Evolutionary conservation across 202 grass and related monocot genomes (phyloP), one percentile per base, ranked within the genome.

Genomic region (Miscanthus sacchariflorus): DNA sequence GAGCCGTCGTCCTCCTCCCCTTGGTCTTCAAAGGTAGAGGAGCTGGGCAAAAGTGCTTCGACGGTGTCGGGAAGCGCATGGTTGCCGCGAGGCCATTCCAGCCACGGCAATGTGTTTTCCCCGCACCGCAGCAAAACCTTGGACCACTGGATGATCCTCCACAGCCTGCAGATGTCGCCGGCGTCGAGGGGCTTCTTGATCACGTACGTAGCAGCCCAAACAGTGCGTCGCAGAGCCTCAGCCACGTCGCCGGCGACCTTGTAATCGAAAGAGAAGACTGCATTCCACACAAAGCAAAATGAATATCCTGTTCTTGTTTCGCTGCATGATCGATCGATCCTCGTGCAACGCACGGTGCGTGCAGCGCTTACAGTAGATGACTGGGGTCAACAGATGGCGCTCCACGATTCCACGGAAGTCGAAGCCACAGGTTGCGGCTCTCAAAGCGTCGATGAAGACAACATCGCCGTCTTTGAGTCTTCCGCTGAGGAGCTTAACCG

Each of bases 361-460:
- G 56, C 7, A 19, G 44, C 30, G 19, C 56, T 83, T 76, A 85
- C 74, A 24, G 80, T 85, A 89, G 59, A 92, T 2, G 74, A 89
- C 90, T 1, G 90, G 90, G 38, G 87, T 75, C 79, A 11, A 5
- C 2, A 92, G 30, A 36, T 84, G 46, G 2, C 8, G 21, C 79
- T 89, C 80, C 19, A 89, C 49, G 52, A 84, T 70, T 11, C 7
- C 46, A 6, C 33, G 48, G 5, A 92, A 81, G 45, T 86, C 68
- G 12, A 83, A 86, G 11, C 83, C 46, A 24, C 83, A 74, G 46
- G 70, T 35, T 14, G 49, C 23, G 58, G 35, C 44, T 80, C 40
- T 89, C 11, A 70, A 25, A 3, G 75, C 58, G 15, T 87, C 69
- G 10, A 39, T 28, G 7, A 89, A 69, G 42, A 92, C 45, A 3